Percentiles rank a stretch among this genome's conserved stretches.
Conservation (phyloP, 805 yeast species). For the Hanseniaspora mollemarum region DNA sequence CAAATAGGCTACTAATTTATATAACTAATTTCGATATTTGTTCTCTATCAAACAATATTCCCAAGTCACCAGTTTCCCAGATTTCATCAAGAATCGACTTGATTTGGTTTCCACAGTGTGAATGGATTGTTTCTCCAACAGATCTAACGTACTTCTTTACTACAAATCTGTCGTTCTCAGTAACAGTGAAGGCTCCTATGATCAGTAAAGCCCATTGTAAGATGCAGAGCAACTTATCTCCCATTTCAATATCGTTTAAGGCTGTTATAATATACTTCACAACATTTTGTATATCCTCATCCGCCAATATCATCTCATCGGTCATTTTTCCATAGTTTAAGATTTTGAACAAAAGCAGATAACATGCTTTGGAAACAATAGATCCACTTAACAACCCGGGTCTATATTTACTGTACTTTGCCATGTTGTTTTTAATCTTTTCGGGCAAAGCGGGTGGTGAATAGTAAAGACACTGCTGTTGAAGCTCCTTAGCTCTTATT, state of each 20-base stretch:
- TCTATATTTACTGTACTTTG: slow-evolving; percentile 19
- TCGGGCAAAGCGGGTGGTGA: slow-evolving; percentile 20
- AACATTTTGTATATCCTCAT: slow-evolving; percentile 20
- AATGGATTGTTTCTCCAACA: slow-evolving; percentile 22
- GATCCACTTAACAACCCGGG: slow-evolving; percentile 22
- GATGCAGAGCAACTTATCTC: slow-evolving; percentile 20
- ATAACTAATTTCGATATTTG: slow-evolving; percentile 20
- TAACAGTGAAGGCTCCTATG: slow-evolving; percentile 21
- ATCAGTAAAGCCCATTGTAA: slow-evolving; percentile 21
- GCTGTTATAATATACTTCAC: slow-evolving; percentile 20
- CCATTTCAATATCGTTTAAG: slow-evolving; percentile 19
- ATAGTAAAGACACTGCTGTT: slow-evolving; percentile 21
- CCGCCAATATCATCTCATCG: slow-evolving; percentile 17
- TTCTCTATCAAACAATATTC: slow-evolving; percentile 18
- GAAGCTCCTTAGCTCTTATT: slow-evolving; percentile 17
- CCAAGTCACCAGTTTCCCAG: slow-evolving; percentile 20
- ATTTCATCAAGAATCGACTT: slow-evolving; percentile 19
- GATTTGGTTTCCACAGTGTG: slow-evolving; percentile 21
- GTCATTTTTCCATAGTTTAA: slow-evolving; percentile 15
- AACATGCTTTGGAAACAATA: slow-evolving; percentile 21
- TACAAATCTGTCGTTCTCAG: slow-evolving; percentile 18
- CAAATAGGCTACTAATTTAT: too few relatives aligned
- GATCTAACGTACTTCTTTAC: slow-evolving; percentile 18
- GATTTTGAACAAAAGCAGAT: slow-evolving; percentile 19
- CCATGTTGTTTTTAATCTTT: slow-evolving; percentile 19